Evolutionary conservation across 2,329 filamentous ascomycete species (phyloP).

Genomic region (Aureobasidium namibiae): DNA sequence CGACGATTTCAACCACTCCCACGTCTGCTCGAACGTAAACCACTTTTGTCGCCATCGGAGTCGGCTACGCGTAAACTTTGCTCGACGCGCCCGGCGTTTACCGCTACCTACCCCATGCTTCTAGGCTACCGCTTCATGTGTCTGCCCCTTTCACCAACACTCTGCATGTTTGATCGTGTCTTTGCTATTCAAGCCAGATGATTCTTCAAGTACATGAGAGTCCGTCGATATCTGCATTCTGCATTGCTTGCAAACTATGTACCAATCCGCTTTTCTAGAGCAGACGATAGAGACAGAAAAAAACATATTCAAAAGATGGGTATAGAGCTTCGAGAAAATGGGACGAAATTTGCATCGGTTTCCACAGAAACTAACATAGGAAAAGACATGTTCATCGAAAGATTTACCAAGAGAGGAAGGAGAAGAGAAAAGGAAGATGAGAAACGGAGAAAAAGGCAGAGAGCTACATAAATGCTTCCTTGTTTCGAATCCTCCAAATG

Average conservation of each 20-base stretch:
- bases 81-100: neutral
- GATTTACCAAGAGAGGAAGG: neutral
- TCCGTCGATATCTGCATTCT: neutral
- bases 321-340: slow-evolving; percentile 6
- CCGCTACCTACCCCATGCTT: neutral
- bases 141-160: neutral
- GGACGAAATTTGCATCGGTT: neutral
- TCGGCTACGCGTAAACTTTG: neutral
- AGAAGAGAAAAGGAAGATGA: neutral
- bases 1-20: slow-evolving; percentile 7
- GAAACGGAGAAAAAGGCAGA: neutral
- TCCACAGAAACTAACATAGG: neutral
- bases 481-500: slow-evolving; percentile 1
- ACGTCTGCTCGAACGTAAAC: neutral
- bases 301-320: neutral
- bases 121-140: neutral
- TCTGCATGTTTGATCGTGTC: neutral
- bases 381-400: slow-evolving; percentile 9
- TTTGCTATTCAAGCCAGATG: neutral
- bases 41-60: neutral
- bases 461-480: slow-evolving; percentile 10
- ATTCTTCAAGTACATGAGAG: neutral
- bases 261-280: neutral
- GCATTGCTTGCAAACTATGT: neutral
- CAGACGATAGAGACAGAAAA: neutral